phyloP scores from a whole-genome alignment of 371 early-diverging fungal species.

The Phascolomyces articulosus region DNA sequence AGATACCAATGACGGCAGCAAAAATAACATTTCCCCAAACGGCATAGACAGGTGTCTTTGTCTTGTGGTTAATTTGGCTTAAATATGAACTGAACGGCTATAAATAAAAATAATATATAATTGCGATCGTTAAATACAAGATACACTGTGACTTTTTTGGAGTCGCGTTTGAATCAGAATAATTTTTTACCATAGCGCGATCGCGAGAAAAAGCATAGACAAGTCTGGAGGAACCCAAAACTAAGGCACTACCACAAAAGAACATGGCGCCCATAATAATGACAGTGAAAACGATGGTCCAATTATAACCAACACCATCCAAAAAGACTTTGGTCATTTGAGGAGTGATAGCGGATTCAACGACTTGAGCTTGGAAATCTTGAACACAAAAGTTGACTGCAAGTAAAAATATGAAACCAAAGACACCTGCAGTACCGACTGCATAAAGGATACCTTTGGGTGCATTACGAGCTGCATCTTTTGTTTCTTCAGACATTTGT shows the following conservation, averaged over 20 bases:
- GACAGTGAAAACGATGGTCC: conserved; percentile 47
- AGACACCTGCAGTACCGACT: conserved; percentile 54
- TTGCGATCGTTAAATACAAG: too few species aligned
- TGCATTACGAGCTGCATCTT: conserved; percentile 62
- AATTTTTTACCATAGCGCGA: conserved; percentile 51
- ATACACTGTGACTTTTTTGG: too few species aligned
- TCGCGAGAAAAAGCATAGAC: conserved; percentile 80
- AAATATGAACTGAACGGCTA: conserved; percentile 53
- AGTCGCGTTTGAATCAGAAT: background rate
- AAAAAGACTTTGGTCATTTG: conserved; percentile 57
- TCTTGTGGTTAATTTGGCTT: conserved; percentile 34
- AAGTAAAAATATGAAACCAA: conserved; percentile 61
- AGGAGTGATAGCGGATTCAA: conserved; percentile 43
- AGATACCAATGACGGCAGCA: conserved; percentile 43
- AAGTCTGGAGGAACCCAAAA: conserved; percentile 64
- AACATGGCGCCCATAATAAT: conserved; percentile 61
- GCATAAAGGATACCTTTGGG: conserved; percentile 66
- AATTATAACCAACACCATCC: conserved; percentile 63
- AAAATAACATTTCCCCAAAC: conserved; percentile 56
- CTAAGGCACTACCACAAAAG: conserved; percentile 54
- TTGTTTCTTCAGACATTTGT: conserved; percentile 80
- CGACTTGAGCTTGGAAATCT: conserved; percentile 53
- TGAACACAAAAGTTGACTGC: conserved; percentile 62
- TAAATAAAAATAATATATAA: background rate
- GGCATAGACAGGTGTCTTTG: conserved; percentile 45